phyloP scores from a whole-genome alignment of 768 basidiomycete species.

The Podaxis carcinomalis region DNA sequence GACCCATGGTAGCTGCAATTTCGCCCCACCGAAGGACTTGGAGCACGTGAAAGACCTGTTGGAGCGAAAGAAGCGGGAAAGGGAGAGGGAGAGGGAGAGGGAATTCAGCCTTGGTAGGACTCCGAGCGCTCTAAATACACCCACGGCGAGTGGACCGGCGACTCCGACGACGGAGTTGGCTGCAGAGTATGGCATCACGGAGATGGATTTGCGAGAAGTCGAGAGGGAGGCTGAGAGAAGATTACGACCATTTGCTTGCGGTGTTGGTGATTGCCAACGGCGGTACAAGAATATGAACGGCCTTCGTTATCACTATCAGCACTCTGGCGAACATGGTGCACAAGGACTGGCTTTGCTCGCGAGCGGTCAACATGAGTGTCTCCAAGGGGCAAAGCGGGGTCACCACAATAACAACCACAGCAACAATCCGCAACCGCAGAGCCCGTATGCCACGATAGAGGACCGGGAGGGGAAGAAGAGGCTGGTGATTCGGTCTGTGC shows the following conservation, averaged over 20 bases:
- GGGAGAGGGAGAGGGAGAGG: constrained; percentile 22
- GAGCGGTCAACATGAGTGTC: constrained; percentile 55
- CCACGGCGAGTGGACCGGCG: constrained; percentile 3
- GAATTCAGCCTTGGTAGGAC: constrained; percentile 19
- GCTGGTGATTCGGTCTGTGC: constrained; percentile 11
- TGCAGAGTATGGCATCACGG: constrained; percentile 33
- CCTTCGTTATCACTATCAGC: constrained; percentile 92
- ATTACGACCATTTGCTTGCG: constrained; percentile 83
- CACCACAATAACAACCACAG: constrained; percentile 13
- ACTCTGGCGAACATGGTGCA: constrained; percentile 92
- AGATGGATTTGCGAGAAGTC: constrained; percentile 64
- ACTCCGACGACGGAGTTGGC: constrained; percentile 7
- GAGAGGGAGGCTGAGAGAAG: constrained; percentile 83
- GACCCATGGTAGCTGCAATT: constrained; percentile 91
- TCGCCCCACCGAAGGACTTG: constrained; percentile 83
- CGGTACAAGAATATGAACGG: constrained; percentile 99
- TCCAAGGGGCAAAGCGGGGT: constrained; percentile 19
- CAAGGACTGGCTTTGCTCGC: constrained; percentile 83
- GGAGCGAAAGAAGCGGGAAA: constrained; percentile 46
- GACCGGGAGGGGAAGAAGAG: constrained; percentile 15
- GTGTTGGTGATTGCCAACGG: constrained; percentile 80
- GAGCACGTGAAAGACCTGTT: constrained; percentile 74
- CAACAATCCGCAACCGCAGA: neutral
- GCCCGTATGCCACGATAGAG: constrained; percentile 8
- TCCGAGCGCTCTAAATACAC: constrained; percentile 5